Conservation (phyloP, 768 basidiomycete genomes). For the Kwoniella sp. region DNA sequence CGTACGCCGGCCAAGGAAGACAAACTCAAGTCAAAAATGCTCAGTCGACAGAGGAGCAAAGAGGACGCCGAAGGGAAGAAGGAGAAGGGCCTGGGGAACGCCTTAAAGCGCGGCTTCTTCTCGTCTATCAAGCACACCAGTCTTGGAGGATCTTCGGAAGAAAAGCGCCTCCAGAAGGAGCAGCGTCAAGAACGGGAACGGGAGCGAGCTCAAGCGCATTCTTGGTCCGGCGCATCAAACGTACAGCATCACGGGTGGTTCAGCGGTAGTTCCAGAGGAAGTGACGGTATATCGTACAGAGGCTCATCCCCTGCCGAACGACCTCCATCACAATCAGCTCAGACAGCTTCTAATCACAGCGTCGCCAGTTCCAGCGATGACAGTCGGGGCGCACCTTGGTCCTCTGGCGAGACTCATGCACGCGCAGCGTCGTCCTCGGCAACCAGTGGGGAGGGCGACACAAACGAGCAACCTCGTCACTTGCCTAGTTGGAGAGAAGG, state of each 20-base stretch:
- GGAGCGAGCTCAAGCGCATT: conserved; percentile 47
- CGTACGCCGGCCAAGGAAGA: conserved; percentile 15
- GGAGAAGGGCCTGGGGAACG: conserved; percentile 40
- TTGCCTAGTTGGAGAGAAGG: conserved; percentile 30
- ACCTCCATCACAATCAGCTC: conserved; percentile 7
- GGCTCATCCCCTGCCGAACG: neutral
- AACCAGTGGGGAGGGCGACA: conserved; percentile 6
- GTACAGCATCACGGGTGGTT: conserved; percentile 17
- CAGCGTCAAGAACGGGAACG: conserved; percentile 44
- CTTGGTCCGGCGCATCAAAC: conserved; percentile 44
- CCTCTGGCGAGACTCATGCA: conserved; percentile 10
- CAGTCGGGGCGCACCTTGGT: conserved; percentile 12
- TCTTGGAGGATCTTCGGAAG: conserved; percentile 27
- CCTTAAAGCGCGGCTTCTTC: conserved; percentile 48
- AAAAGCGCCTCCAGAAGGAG: conserved; percentile 29
- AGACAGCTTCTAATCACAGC: conserved; percentile 14
- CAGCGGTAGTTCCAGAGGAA: conserved; percentile 12
- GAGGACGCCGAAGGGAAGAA: conserved; percentile 39
- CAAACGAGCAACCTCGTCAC: neutral
- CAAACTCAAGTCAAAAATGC: conserved; percentile 1
- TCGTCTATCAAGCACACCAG: conserved; percentile 32
- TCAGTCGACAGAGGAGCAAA: conserved; percentile 24
- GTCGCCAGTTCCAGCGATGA: conserved; percentile 21
- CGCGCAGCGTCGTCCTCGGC: conserved; percentile 10
- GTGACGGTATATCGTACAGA: conserved; percentile 9